Evolutionary conservation across 1,284 basidiomycete species (phyloP).

Genomic region (Singerocomus rubriflavus): DNA sequence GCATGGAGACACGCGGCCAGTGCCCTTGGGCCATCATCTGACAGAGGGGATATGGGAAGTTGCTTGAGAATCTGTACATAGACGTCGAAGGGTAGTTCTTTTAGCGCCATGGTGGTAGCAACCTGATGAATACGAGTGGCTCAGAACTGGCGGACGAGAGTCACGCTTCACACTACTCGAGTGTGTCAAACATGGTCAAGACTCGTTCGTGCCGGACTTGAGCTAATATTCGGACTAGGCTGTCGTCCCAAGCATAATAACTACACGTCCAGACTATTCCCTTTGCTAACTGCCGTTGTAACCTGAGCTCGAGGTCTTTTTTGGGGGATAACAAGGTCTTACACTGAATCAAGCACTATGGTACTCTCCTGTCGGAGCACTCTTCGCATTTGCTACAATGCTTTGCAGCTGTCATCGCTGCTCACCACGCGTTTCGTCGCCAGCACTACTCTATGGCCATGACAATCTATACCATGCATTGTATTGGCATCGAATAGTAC

Average conservation of each 20-base stretch:
- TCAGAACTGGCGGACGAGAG: not conserved
- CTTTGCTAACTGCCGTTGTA: not conserved
- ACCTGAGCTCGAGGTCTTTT: too few relatives aligned
- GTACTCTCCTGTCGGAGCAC: too few relatives aligned
- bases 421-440: too few relatives aligned
- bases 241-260: not conserved
- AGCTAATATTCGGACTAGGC: not conserved
- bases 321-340: too few relatives aligned
- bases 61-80: constrained; percentile 30
- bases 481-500: too few relatives aligned
- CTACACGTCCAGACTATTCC: not conserved
- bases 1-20: constrained; percentile 26
- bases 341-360: too few relatives aligned
- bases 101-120: constrained; percentile 20
- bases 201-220: not conserved
- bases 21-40: constrained; percentile 21
- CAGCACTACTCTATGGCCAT: too few relatives aligned
- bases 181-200: constrained; percentile 2
- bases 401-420: too few relatives aligned
- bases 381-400: too few relatives aligned
- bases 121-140: not conserved
- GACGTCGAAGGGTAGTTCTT: constrained; percentile 30
- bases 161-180: not conserved
- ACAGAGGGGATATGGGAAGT: constrained; percentile 24
- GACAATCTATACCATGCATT: too few relatives aligned